Evolutionary conservation across 495 filamentous ascomycete genomes (phyloP).

Genomic region (Letharia lupina): DNA sequence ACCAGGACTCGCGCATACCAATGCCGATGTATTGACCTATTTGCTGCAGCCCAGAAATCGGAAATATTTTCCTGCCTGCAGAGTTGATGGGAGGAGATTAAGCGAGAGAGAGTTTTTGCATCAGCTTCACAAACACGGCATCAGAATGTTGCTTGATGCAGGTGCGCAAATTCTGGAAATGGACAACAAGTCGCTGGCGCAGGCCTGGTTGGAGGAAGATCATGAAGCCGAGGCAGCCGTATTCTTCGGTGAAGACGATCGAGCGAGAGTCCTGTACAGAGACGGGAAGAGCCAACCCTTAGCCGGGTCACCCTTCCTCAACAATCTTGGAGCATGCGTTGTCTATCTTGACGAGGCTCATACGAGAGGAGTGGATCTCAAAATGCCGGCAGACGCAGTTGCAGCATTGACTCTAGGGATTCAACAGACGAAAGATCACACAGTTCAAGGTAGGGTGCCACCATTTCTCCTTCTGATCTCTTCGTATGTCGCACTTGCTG

Average conservation of each 20-base stretch:
- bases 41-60: conserved; percentile 50
- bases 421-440: conserved; percentile 58
- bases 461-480: not conserved
- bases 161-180: conserved; percentile 65
- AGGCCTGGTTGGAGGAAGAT: conserved; percentile 35
- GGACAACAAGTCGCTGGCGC: conserved; percentile 47
- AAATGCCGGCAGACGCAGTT: conserved; percentile 48
- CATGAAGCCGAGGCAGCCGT: conserved; percentile 41
- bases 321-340: conserved; percentile 53
- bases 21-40: conserved; percentile 52
- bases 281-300: conserved; percentile 43
- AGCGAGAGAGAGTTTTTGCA: conserved; percentile 9
- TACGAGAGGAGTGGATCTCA: conserved; percentile 66
- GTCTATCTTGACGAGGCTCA: conserved; percentile 72
- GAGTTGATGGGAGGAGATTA: not conserved
- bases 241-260: conserved; percentile 44
- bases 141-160: conserved; percentile 60
- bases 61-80: conserved; percentile 24
- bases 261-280: conserved; percentile 37
- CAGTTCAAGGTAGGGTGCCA: conserved; percentile 61
- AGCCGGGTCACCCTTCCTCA: conserved; percentile 50
- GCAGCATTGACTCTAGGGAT: conserved; percentile 65
- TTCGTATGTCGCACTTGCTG: not conserved
- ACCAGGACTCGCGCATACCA: conserved; percentile 49
- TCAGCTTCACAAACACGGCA: not conserved